A percentile compares a stretch with the other conserved stretches of the same genome.
Conservation (phyloP, 805 yeast genomes). For the Saccharomycopsis oosterbeekiorum region DNA sequence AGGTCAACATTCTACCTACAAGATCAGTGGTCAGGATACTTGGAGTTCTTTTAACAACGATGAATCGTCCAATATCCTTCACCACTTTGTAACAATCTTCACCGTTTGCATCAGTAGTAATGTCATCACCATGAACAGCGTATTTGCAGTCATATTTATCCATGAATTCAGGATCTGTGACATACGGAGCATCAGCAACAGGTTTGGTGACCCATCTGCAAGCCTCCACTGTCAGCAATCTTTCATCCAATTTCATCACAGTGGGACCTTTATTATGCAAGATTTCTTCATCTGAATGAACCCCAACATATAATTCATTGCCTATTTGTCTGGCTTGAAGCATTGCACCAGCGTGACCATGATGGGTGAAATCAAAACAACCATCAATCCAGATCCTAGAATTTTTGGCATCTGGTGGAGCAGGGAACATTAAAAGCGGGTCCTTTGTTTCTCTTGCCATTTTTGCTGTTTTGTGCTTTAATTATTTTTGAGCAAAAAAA, state of each 20-base stretch:
- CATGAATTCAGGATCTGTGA: slow-evolving; percentile 77
- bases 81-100: slow-evolving; percentile 82
- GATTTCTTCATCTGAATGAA: slow-evolving; percentile 88
- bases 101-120: slow-evolving; percentile 93
- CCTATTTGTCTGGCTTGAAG: slow-evolving; percentile 85
- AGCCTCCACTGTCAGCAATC: slow-evolving; percentile 77
- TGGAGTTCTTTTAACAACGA: slow-evolving; percentile 88
- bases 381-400: slow-evolving; percentile 90
- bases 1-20: slow-evolving; percentile 75
- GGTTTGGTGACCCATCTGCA: slow-evolving; percentile 80
- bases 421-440: slow-evolving; percentile 9
- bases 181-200: slow-evolving; percentile 81
- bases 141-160: slow-evolving; percentile 65
- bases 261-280: slow-evolving; percentile 81
- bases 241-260: slow-evolving; percentile 76
- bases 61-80: slow-evolving; percentile 76
- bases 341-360: slow-evolving; percentile 95
- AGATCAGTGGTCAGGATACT: slow-evolving; percentile 92
- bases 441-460: not conserved
- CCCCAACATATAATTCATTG: slow-evolving; percentile 68
- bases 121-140: slow-evolving; percentile 98
- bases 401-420: slow-evolving; percentile 20
- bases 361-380: slow-evolving; percentile 96
- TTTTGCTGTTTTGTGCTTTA: not conserved
- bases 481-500: too few relatives aligned